Conservation (phyloP, 202 grass and related monocot species). For the Zizania palustris region DNA sequence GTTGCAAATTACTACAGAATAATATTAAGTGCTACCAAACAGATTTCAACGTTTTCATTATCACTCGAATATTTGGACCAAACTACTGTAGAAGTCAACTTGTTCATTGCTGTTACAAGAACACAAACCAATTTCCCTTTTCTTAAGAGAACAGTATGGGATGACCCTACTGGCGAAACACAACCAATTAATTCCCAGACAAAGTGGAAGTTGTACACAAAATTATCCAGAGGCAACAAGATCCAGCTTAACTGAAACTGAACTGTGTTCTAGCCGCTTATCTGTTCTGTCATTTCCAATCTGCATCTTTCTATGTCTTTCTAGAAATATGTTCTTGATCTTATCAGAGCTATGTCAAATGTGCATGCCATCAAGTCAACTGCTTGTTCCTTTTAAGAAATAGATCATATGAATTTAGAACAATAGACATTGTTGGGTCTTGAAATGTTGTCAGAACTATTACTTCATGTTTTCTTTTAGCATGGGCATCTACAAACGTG, state of each 20-base stretch:
- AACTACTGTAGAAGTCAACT: neutral
- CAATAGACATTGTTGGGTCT: neutral
- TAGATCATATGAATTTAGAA: neutral
- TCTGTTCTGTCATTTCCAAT: neutral
- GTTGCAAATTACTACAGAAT: conserved; percentile 23
- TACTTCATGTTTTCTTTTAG: conserved; percentile 7
- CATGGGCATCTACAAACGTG: neutral
- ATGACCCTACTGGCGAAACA: neutral
- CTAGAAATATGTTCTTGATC: neutral
- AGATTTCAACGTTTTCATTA: conserved; percentile 9
- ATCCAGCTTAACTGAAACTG: neutral
- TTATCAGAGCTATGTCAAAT: conserved; percentile 14
- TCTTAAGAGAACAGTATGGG: neutral
- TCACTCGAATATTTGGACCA: neutral
- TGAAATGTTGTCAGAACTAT: conserved; percentile 14
- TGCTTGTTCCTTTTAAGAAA: neutral
- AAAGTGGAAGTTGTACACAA: neutral
- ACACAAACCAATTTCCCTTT: neutral
- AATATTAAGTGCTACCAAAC: neutral
- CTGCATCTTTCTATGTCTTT: conserved; percentile 1
- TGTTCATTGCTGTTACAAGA: conserved; percentile 7
- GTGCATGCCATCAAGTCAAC: neutral
- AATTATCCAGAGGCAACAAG: neutral
- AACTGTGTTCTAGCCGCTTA: neutral
- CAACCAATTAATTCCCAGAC: neutral